phyloP scores from a whole-genome alignment of 352 stramenopile genomes.

The Pythium dissimile region DNA sequence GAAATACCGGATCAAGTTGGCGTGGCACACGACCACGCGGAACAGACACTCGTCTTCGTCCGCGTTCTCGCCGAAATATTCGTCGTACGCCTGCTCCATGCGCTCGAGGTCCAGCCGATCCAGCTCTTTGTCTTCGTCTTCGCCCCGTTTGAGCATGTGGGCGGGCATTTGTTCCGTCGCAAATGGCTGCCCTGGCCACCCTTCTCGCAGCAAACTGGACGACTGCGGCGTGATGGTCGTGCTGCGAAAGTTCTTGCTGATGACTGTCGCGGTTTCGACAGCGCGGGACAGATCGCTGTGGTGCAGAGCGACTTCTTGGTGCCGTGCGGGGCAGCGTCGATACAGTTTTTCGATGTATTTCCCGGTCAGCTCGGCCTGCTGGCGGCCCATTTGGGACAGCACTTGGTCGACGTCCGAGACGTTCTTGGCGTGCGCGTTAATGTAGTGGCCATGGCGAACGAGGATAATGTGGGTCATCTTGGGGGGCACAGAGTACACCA shows the following conservation, averaged over 20 bases:
- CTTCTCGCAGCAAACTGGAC: constrained; percentile 55
- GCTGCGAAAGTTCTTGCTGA: constrained; percentile 47
- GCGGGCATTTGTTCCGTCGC: constrained; percentile 27
- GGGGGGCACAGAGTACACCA: constrained; percentile 51
- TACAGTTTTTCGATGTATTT: constrained; percentile 63
- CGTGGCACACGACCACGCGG: constrained; percentile 77
- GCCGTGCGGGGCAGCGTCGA: constrained; percentile 43
- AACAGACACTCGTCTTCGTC: constrained; percentile 52
- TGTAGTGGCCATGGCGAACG: constrained; percentile 78
- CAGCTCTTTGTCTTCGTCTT: constrained; percentile 26
- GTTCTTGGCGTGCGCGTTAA: constrained; percentile 66
- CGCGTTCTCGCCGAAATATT: constrained; percentile 35
- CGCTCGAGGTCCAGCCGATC: constrained; percentile 43
- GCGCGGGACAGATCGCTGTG: constrained; percentile 78
- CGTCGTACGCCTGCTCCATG: constrained; percentile 62
- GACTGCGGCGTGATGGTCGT: constrained; percentile 29
- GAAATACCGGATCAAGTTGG: constrained; percentile 83
- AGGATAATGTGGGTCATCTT: constrained; percentile 74
- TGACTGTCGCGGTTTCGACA: constrained; percentile 66
- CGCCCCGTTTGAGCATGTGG: constrained; percentile 9
- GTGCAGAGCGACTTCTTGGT: constrained; percentile 54
- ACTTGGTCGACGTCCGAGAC: constrained; percentile 64
- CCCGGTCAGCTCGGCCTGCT: constrained; percentile 68
- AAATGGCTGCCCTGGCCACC: constrained; percentile 71
- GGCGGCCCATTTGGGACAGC: constrained; percentile 71